These are phyloP conservation scores for Pythium phragmitis DNA, from an alignment of 352 stramenopile species.

Conservation along the genomic window DNA sequence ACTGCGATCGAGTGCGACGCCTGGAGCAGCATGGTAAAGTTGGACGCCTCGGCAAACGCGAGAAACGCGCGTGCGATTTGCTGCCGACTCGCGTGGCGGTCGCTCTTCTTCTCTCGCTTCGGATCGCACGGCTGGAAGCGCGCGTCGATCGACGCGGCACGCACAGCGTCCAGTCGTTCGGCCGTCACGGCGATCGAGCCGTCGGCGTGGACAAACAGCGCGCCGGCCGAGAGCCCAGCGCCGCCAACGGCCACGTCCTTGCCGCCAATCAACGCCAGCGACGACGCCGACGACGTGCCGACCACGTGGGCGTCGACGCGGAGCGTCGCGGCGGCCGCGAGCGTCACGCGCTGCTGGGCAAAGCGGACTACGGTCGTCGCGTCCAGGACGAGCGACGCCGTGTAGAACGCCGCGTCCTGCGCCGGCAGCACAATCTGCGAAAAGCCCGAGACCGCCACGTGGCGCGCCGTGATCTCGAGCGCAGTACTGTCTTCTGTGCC, in stretches of 20 bases:
- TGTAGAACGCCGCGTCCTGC: conserved; percentile 32
- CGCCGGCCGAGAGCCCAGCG: conserved; percentile 38
- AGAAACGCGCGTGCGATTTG: neutral
- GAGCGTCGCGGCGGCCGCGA: conserved; percentile 44
- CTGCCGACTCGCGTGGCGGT: neutral
- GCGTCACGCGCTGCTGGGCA: conserved; percentile 34
- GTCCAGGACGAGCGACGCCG: conserved; percentile 54
- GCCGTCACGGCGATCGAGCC: conserved; percentile 50
- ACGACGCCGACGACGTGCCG: conserved; percentile 3
- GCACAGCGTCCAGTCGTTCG: neutral
- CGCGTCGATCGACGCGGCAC: conserved; percentile 32
- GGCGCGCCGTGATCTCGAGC: conserved; percentile 28
- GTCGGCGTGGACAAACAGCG: conserved; percentile 48
- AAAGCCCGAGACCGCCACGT: conserved; percentile 42
- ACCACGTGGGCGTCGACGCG: conserved; percentile 35
- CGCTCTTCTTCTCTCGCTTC: conserved; percentile 11
- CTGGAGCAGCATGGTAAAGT: conserved; percentile 66
- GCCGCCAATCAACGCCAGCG: conserved; percentile 47
- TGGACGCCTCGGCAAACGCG: conserved; percentile 24
- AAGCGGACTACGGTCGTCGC: conserved; percentile 44
- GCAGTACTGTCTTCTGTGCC: neutral
- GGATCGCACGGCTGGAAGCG: conserved; percentile 40
- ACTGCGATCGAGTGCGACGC: conserved; percentile 55
- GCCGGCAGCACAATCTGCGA: conserved; percentile 46
- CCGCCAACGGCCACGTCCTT: conserved; percentile 55